These are phyloP conservation scores for Cryomyces minteri DNA, from an alignment of 495 filamentous ascomycete species.

Conservation along the genomic window DNA sequence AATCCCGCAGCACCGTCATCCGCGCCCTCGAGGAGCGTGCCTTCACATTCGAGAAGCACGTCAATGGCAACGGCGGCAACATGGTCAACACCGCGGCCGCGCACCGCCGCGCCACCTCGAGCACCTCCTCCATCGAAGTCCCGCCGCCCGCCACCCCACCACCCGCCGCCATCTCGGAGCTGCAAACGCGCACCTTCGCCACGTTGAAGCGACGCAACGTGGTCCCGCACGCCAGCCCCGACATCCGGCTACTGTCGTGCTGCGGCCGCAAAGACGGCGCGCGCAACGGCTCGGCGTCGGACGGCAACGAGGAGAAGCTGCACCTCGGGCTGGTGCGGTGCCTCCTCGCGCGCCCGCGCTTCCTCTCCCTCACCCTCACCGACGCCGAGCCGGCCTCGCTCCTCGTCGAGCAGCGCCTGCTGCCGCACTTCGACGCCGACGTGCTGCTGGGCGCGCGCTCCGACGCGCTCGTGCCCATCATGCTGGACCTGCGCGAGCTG, in stretches of 20 bases:
- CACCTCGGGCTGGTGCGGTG: conserved; percentile 50
- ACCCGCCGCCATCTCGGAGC: conserved; percentile 53
- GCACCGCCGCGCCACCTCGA: conserved; percentile 30
- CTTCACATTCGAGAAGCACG: conserved; percentile 63
- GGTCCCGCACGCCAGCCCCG: conserved; percentile 46
- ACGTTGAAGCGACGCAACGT: conserved; percentile 57
- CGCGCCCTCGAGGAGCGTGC: conserved; percentile 48
- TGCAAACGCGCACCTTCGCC: conserved; percentile 68
- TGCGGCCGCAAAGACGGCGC: conserved; percentile 40
- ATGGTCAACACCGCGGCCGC: conserved; percentile 25
- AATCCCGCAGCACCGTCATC: conserved; percentile 52
- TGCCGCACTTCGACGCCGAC: conserved; percentile 34
- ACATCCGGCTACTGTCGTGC: conserved; percentile 64
- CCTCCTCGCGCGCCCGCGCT: conserved; percentile 47
- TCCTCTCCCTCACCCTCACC: conserved; percentile 74
- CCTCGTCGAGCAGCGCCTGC: conserved; percentile 56
- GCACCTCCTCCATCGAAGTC: conserved; percentile 24
- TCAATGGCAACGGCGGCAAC: conserved; percentile 32
- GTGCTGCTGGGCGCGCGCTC: conserved; percentile 65
- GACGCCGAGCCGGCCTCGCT: conserved; percentile 70
- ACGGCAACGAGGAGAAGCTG: conserved; percentile 30
- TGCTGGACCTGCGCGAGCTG: conserved; percentile 62
- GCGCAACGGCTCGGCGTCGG: background rate
- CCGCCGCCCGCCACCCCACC: conserved; percentile 53
- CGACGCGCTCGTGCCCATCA: conserved; percentile 71